Evolutionary conservation across 176 grass and related monocot genomes (phyloP).

Genomic region (Triticum timopheevii): DNA sequence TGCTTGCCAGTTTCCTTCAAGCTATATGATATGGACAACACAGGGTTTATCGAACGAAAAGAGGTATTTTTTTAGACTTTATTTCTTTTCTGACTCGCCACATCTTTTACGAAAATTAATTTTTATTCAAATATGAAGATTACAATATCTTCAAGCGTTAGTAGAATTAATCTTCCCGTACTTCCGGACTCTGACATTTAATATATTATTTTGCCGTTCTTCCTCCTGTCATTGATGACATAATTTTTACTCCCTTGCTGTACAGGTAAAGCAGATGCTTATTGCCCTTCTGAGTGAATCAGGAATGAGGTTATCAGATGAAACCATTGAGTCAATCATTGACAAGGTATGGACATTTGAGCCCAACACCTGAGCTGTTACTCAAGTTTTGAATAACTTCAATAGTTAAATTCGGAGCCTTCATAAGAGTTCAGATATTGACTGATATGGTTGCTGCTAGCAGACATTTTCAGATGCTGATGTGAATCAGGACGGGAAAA

Average conservation of each 20-base stretch:
- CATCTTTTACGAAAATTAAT: neutral
- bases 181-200: neutral
- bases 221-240: neutral
- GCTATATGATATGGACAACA: constrained; percentile 86
- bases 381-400: neutral
- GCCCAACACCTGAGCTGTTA: constrained; percentile 17
- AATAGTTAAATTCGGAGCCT: neutral
- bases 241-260: neutral
- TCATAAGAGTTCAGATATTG: constrained; percentile 14
- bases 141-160: neutral
- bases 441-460: neutral
- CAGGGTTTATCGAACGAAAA: constrained; percentile 82
- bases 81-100: neutral
- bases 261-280: constrained; percentile 97
- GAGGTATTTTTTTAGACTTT: constrained; percentile 45
- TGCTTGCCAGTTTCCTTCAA: constrained; percentile 72
- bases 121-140: neutral
- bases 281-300: constrained; percentile 86
- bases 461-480: constrained; percentile 90
- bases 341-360: constrained; percentile 64
- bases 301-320: constrained; percentile 82
- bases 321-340: constrained; percentile 80
- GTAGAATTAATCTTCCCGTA: neutral
- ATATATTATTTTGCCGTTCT: neutral
- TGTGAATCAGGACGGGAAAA: constrained; percentile 80